Evolutionary conservation across 495 filamentous ascomycete species (phyloP).

Genomic region (Tuber calosporum): DNA sequence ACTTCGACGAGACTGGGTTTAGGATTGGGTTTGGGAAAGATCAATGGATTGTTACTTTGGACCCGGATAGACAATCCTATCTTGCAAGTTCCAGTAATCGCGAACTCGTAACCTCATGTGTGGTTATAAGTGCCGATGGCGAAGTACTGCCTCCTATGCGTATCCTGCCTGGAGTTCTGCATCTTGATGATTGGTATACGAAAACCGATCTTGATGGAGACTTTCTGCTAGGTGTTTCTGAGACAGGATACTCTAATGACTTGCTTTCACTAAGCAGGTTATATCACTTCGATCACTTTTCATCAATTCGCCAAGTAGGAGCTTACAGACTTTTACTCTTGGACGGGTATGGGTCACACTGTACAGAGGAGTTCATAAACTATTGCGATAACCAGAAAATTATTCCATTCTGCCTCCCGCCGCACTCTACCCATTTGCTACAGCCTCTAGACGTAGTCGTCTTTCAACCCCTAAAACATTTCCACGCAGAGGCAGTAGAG

Average conservation of each 20-base stretch:
- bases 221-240: background rate
- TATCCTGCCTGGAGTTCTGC: background rate
- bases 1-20: background rate
- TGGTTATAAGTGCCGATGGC: too few species aligned
- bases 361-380: constrained; percentile 6
- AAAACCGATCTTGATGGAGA: background rate
- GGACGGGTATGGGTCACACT: constrained; percentile 6
- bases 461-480: background rate
- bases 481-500: too few species aligned
- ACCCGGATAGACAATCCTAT: background rate
- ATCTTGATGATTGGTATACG: background rate
- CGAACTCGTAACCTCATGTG: too few species aligned
- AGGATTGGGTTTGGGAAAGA: background rate
- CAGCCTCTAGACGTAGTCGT: constrained; percentile 1
- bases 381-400: constrained; percentile 9
- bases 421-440: background rate
- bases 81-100: background rate
- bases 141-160: background rate
- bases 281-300: constrained; percentile 8
- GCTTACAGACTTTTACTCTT: constrained; percentile 4
- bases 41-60: background rate
- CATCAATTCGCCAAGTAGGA: background rate
- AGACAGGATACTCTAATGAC: constrained; percentile 28
- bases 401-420: constrained; percentile 3
- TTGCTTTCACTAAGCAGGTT: constrained; percentile 1